phyloP scores from a whole-genome alignment of 768 basidiomycete species.

The Trametes coccinea region DNA sequence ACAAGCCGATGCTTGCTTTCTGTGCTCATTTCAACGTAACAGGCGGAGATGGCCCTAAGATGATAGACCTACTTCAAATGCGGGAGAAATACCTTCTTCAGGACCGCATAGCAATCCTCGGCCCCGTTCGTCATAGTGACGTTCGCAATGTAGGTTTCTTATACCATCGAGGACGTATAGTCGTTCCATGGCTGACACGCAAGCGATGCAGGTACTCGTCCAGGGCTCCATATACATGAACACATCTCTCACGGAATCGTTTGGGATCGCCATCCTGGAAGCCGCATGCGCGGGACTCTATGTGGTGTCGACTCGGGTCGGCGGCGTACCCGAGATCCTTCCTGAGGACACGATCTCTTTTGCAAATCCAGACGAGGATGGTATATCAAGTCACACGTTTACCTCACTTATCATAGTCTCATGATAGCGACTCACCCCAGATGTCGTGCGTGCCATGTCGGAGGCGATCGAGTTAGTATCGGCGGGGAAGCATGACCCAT shows the following conservation, averaged over 20 bases:
- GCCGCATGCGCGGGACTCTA: constrained; percentile 94
- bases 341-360: constrained; percentile 96
- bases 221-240: constrained; percentile 92
- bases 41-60: constrained; percentile 96
- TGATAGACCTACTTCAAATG: constrained; percentile 94
- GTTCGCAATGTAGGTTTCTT: constrained; percentile 67
- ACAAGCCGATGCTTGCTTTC: neutral
- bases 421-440: constrained; percentile 39
- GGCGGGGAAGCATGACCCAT: constrained; percentile 70
- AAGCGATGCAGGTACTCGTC: constrained; percentile 66
- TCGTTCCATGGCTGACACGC: too few relatives aligned
- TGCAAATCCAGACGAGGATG: constrained; percentile 91
- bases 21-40: neutral
- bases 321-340: constrained; percentile 93
- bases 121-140: constrained; percentile 75
- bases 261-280: constrained; percentile 97
- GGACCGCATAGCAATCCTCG: constrained; percentile 89
- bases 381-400: constrained; percentile 42
- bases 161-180: too few relatives aligned
- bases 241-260: constrained; percentile 93
- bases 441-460: constrained; percentile 80
- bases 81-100: constrained; percentile 87
- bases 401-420: neutral
- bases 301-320: constrained; percentile 91
- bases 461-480: constrained; percentile 75